Base-by-base conservation (phyloP, 2,329 filamentous ascomycete genomes). In the Venturia oleaginea region DNA sequence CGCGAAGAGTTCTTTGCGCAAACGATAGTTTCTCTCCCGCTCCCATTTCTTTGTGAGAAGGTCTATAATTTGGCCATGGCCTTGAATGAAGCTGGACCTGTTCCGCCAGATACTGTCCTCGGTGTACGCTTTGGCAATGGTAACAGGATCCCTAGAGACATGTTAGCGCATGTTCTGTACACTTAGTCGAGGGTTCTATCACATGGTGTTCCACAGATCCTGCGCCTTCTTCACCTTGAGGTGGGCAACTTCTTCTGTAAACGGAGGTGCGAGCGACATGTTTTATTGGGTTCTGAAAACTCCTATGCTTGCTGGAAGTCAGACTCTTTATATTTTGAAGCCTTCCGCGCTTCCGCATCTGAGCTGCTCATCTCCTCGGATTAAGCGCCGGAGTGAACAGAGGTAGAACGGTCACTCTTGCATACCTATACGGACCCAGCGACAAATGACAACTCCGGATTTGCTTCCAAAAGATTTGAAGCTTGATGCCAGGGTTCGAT, bases 181-280 rank as follows among this genome's bases (percentile, higher is more conserved):
- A 30, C 43, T 22, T 4, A 34, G 22, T 13, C 10, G 24, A 60
- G 30, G 64, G 22, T 4, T 37, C 32, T 22, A 19, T 51, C 74
- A 90, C 88, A 79, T 83, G 1, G 86, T 88, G 71, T 95, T 96
- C 91, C 91, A 95, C 3, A 87, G 79, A 72, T 91, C 84, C 72
- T 96, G 91, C 0, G 90, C 91, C 22, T 86, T 87, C 76, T 95
- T 95, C 67, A 95, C 91, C 74, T 95, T 95, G 65, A 81, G 78
- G 19, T 78, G 78, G 2, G 91, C 91, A 0, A 86, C 87, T 72
- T 90, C 87, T 30, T 83, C 79, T 4, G 85, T 93, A 73, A 92
- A 95, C 0, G 91, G 91, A 4, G 91, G 91, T 65, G 83, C 69
- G 30, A 77, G 74, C 57, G 78, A 78, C 77, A 79, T 80, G 22